Base-by-base conservation (phyloP, 139 green algal genomes). In the Haematococcus lacustris region DNA sequence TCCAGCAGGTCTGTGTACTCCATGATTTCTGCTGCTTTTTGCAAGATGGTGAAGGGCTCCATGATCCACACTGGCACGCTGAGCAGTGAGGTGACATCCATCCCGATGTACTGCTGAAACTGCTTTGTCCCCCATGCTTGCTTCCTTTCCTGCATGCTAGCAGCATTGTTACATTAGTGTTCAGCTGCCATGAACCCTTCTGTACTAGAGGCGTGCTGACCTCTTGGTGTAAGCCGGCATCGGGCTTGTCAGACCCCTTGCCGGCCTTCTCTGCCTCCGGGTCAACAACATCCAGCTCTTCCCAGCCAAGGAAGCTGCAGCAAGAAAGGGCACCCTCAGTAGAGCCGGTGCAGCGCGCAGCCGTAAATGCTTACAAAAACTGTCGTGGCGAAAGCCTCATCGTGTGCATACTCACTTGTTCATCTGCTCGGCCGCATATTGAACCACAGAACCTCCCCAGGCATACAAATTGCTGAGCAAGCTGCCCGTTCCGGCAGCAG, bases 11-110 rank as follows among this genome's bases (percentile, higher is more conserved):
- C 82, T 21, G 87, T 91, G 84, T 99, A 97, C 86, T 99, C 94
- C 93, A 98, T 97, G 64, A 98, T 94, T 74, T 99, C 94, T 1
- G 89, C 87, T 79, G 97, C 93, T 75, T 96, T 98, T 80, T 99
- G 95, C 59, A 97, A 86, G 74, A 96, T 96, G 51, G 87, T 95
- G 83, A 96, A 94, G 6, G 94, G 94, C 89, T 98, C 93, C 93
- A 98, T 98, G 76, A 98, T 94, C 84, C 88, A 98, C 21, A 97
- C 87, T 0, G 95, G 95, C 73, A 99, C 83, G 41, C 91, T 94
- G 34, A 99, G 84, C 71, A 98, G 77, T 5, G 83, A 93, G 35
- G 89, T 96, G 76, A 97, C 91, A 72, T 97, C 91, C 74, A 89
- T 91, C 40, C 91, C 91, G 30, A 97, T 87, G 75, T 94, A 97